These are phyloP conservation scores for Phytophthora chlamydospora DNA, from an alignment of 352 stramenopile genomes.

Conservation along the genomic window DNA sequence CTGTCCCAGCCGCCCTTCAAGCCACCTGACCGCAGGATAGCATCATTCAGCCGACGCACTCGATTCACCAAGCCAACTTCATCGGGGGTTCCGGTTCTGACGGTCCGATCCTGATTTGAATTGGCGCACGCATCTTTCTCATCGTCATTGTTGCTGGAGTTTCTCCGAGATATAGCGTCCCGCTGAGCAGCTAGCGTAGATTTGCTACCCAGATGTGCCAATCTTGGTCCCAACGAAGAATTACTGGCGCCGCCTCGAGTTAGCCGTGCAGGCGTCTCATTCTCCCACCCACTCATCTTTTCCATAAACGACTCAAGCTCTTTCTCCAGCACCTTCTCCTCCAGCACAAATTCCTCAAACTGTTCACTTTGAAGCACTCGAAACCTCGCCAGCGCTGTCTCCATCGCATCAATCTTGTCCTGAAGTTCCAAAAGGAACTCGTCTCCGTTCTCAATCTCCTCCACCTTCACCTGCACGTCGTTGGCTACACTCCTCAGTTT, in stretches of 20 bases:
- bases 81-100: conserved; percentile 11
- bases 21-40: conserved; percentile 61
- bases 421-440: conserved; percentile 59
- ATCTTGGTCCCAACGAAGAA: conserved; percentile 3
- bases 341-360: conserved; percentile 53
- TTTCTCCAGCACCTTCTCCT: conserved; percentile 67
- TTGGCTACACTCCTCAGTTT: conserved; percentile 36
- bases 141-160: conserved; percentile 7
- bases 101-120: conserved; percentile 13
- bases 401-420: conserved; percentile 56
- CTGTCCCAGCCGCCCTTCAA: conserved; percentile 65
- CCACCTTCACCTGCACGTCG: conserved; percentile 47
- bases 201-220: conserved; percentile 8
- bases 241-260: conserved; percentile 18
- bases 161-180: neutral
- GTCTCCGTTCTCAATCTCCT: conserved; percentile 51
- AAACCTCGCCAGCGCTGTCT: conserved; percentile 49
- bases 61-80: conserved; percentile 49
- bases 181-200: conserved; percentile 3
- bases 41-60: conserved; percentile 57
- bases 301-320: conserved; percentile 50
- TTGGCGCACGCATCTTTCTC: neutral
- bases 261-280: neutral
- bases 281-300: conserved; percentile 54
- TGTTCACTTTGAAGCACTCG: conserved; percentile 37